Conservation (phyloP, 2,329 filamentous ascomycete genomes). For the Penicillium sp. region DNA sequence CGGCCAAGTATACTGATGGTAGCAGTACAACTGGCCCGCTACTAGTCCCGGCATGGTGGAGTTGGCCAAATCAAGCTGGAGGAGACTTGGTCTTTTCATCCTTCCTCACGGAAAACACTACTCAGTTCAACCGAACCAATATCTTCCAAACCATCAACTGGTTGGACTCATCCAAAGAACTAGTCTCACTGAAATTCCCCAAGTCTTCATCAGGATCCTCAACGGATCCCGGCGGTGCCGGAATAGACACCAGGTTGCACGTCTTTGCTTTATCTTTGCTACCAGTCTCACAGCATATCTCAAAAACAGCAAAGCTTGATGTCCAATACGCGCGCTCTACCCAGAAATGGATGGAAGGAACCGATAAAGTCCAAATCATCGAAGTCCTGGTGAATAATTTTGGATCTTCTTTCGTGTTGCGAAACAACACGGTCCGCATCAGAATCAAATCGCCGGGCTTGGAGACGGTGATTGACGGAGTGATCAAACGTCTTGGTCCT, state of each 20-base stretch:
- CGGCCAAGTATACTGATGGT: conserved; percentile 43
- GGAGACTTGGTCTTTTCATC: conserved; percentile 47
- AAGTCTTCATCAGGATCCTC: conserved; percentile 40
- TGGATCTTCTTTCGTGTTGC: conserved; percentile 38
- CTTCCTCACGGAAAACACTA: conserved; percentile 39
- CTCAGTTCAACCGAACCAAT: conserved; percentile 45
- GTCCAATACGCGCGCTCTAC: conserved; percentile 48
- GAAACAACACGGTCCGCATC: conserved; percentile 40
- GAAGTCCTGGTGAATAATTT: conserved; percentile 45
- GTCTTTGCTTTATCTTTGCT: conserved; percentile 45
- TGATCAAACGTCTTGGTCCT: conserved; percentile 45
- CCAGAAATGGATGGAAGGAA: conserved; percentile 45
- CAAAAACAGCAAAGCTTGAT: conserved; percentile 22
- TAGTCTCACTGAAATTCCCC: conserved; percentile 41
- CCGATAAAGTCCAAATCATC: conserved; percentile 44
- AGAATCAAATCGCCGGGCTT: conserved; percentile 38
- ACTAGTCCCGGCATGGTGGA: conserved; percentile 44
- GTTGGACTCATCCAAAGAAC: conserved; percentile 45
- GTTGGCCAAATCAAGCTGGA: conserved; percentile 47
- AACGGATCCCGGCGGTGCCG: conserved; percentile 23
- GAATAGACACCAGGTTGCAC: conserved; percentile 38
- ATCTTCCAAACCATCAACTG: conserved; percentile 47
- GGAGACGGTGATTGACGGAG: conserved; percentile 37
- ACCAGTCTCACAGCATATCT: conserved; percentile 25
- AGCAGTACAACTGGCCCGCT: conserved; percentile 37